A percentile compares a stretch with the other conserved stretches of the same genome.
Conservation (phyloP, 192 early-diverging fungal genomes). For the Backusella westeae region DNA sequence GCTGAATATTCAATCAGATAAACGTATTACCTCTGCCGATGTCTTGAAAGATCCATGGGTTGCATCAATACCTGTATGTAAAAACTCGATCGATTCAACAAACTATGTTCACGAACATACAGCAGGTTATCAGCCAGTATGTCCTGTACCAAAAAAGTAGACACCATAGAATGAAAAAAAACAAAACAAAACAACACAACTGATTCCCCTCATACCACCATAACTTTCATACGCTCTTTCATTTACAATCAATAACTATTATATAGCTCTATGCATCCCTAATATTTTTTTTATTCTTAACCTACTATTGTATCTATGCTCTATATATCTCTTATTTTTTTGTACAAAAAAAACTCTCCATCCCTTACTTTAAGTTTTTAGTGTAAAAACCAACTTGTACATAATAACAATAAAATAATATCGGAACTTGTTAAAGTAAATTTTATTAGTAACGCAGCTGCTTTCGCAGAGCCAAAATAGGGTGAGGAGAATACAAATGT, state of each 20-base stretch:
- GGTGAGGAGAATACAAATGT: not conserved
- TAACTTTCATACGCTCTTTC: not conserved
- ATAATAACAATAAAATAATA: not conserved
- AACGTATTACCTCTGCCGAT: constrained; percentile 23
- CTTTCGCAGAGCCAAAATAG: not conserved
- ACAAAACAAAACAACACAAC: not conserved
- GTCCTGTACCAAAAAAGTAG: not conserved
- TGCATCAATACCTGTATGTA: constrained; percentile 27
- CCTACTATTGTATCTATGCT: not conserved
- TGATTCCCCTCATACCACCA: constrained; percentile 1
- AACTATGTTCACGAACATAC: constrained; percentile 21
- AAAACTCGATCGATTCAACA: constrained; percentile 13
- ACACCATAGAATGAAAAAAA: not conserved
- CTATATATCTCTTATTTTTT: not conserved
- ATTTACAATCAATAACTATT: not conserved
- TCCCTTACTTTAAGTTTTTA: not conserved
- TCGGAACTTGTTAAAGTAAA: not conserved
- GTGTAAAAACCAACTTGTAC: constrained; percentile 1
- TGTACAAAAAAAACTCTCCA: constrained; percentile 1
- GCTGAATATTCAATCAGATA: constrained; percentile 26
- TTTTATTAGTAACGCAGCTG: constrained; percentile 2
- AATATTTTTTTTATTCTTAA: not conserved
- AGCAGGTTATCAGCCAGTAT: not conserved
- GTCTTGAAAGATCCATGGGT: constrained; percentile 29
- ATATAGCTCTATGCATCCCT: not conserved